Percentiles rank a stretch among this genome's conserved stretches.
These are phyloP conservation scores for Aeschynomene evenia DNA, from an alignment of 306 rosid genomes.

Conservation along the genomic window DNA sequence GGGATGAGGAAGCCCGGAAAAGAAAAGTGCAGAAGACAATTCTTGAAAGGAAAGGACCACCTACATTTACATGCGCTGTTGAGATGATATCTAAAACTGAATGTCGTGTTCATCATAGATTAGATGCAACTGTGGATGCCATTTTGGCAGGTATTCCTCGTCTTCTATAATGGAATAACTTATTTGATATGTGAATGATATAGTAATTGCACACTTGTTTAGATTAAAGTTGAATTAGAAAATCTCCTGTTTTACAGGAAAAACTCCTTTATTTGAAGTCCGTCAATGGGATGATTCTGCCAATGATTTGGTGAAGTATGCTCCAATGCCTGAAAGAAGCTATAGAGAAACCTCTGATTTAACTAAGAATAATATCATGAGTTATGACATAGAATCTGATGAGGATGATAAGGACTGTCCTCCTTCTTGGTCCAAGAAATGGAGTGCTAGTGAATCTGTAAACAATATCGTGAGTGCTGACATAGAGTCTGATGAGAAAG, in stretches of 20 bases:
- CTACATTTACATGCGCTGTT: constrained; percentile 95
- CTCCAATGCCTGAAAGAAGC: constrained; percentile 45
- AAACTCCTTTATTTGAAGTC: constrained; percentile 77
- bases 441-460: constrained; percentile 29
- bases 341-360: constrained; percentile 37
- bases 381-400: constrained; percentile 48
- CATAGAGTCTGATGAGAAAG: constrained; percentile 48
- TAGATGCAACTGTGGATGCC: constrained; percentile 97
- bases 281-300: constrained; percentile 63
- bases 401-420: constrained; percentile 45
- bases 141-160: constrained; percentile 73
- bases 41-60: constrained; percentile 93
- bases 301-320: constrained; percentile 44
- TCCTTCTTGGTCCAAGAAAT: constrained; percentile 43
- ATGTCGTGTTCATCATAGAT: constrained; percentile 86
- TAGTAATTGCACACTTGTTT: neutral
- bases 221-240: constrained; percentile 23
- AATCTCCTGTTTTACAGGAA: constrained; percentile 48
- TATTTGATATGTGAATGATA: constrained; percentile 12
- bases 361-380: constrained; percentile 30
- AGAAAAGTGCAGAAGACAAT: constrained; percentile 99
- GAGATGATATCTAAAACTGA: constrained; percentile 96
- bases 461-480: constrained; percentile 37
- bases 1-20: constrained; percentile 95
- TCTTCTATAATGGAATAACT: constrained; percentile 10